Base-by-base conservation (phyloP, 75 land plant genomes). In the Cryptomeria japonica region DNA sequence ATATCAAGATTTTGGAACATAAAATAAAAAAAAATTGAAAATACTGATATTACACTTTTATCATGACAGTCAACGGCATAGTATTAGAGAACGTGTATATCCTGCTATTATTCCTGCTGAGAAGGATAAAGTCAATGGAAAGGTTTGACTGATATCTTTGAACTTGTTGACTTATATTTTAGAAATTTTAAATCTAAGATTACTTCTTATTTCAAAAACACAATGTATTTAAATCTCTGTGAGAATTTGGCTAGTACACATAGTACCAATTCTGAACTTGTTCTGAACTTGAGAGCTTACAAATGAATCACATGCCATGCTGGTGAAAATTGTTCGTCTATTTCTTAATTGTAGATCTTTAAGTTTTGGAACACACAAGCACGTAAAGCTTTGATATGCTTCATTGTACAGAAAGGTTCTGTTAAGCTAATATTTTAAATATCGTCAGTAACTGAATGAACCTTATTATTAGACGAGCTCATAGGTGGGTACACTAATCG, bases 71-170 rank as follows among this genome's bases (percentile, higher is more conserved):
- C 95, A 92, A 28, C 92, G 96, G 75, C 94, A 89, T 86, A 94
- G 95, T 87, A 93, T 95, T 42, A 94, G 91, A 83, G 95, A 93
- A 58, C 93, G 96, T 46, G 91, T 93, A 51, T 95, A 95, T 89
- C 96, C 96, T 18, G 96, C 96, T 34, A 95, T 95, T 87, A n/a
- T 95, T 61, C 96, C 96, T 80, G 89, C 92, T 0, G 89, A 94
- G 51, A 88, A 84, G 64, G 90, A 88, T 49, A 51, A 88, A 80
- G 94, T 95, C 31, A 46, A 46, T 25, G 96, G 96, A 76, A 91
- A 84, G 96, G 96, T 95, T 16, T 55, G 90, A 85, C 15, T 8
- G 25, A 11, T 34, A 22, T 61, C 56, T 12, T 51, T 56, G 58
- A 84, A 46, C 15, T 38, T 31, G 41, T 41, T 86, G 13, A 36